phyloP scores from a whole-genome alignment of 768 basidiomycete species.

The Leccinum variicolor region DNA sequence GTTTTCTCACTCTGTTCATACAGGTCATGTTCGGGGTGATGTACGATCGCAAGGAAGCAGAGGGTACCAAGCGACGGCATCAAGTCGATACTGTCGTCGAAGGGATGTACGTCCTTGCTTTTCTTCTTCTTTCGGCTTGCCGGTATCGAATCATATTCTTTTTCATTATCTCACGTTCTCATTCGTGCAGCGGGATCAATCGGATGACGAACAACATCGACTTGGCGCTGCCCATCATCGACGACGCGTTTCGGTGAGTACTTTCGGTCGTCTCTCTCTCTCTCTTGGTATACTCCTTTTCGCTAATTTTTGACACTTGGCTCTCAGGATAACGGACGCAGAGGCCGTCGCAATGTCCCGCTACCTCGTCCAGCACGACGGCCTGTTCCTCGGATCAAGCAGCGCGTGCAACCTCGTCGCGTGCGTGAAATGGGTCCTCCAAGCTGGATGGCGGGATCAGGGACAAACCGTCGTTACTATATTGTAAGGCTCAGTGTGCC shows the following conservation, averaged over 20 bases:
- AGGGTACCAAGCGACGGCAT: conserved; percentile 89
- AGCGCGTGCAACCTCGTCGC: conserved; percentile 97
- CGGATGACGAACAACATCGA: conserved; percentile 88
- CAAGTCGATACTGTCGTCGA: conserved; percentile 97
- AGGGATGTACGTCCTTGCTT: conserved; percentile 60
- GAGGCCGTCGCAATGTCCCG: conserved; percentile 97
- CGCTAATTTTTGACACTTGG: neutral
- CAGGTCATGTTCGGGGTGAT: conserved; percentile 90
- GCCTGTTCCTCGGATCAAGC: conserved; percentile 92
- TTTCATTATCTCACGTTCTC: neutral
- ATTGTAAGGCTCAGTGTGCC: conserved; percentile 47
- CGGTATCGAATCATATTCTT: neutral
- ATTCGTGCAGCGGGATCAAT: conserved; percentile 75
- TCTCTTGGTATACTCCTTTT: neutral
- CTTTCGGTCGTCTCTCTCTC: neutral
- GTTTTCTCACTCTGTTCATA: neutral
- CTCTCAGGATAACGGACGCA: conserved; percentile 75
- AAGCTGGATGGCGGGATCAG: conserved; percentile 56
- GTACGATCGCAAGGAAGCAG: conserved; percentile 90
- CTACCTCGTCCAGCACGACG: conserved; percentile 86
- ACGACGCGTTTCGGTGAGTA: conserved; percentile 81
- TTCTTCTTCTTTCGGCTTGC: conserved; percentile 5
- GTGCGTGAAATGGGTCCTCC: conserved; percentile 74
- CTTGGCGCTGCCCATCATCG: conserved; percentile 77
- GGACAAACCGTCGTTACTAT: conserved; percentile 83